Evolutionary conservation across 352 stramenopile genomes (phyloP).

Genomic region (Phytophthora chlamydospora): DNA sequence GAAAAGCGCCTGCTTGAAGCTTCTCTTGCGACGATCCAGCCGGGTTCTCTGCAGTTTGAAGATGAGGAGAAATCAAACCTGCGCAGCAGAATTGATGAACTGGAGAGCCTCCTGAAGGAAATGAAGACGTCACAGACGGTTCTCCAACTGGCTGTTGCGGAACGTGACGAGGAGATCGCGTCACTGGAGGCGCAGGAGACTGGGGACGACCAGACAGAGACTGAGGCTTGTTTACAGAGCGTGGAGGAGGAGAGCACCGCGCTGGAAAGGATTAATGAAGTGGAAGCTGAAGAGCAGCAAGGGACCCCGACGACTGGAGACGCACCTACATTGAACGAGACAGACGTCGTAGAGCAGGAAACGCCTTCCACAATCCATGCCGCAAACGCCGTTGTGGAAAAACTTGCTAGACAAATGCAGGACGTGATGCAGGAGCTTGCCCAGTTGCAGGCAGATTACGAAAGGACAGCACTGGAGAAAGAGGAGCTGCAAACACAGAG

Average conservation of each 20-base stretch:
- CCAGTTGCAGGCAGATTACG: slow-evolving; percentile 37
- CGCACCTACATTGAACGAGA: neutral
- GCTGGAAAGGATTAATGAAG: slow-evolving; percentile 33
- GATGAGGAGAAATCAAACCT: slow-evolving; percentile 6
- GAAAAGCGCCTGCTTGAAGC: slow-evolving; percentile 37
- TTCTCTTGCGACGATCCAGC: slow-evolving; percentile 25
- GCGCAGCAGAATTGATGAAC: slow-evolving; percentile 11
- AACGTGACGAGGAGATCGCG: slow-evolving; percentile 35
- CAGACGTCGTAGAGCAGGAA: neutral
- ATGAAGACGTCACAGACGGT: slow-evolving; percentile 26
- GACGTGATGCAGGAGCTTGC: slow-evolving; percentile 46
- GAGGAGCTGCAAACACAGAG: slow-evolving; percentile 40
- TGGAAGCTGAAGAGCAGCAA: slow-evolving; percentile 22
- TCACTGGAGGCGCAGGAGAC: slow-evolving; percentile 10
- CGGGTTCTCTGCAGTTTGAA: neutral
- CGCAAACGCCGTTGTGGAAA: slow-evolving; percentile 19
- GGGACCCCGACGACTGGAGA: neutral
- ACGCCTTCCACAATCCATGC: slow-evolving; percentile 6
- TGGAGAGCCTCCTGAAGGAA: slow-evolving; percentile 19
- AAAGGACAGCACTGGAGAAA: slow-evolving; percentile 41
- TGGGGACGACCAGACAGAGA: slow-evolving; percentile 9
- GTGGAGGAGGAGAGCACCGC: slow-evolving; percentile 45
- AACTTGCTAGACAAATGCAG: slow-evolving; percentile 41
- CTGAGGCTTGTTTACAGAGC: slow-evolving; percentile 32
- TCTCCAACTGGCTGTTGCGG: slow-evolving; percentile 25